Evolutionary conservation across 1,284 basidiomycete species (phyloP).

Genomic region (Leucoagaricus sp.): DNA sequence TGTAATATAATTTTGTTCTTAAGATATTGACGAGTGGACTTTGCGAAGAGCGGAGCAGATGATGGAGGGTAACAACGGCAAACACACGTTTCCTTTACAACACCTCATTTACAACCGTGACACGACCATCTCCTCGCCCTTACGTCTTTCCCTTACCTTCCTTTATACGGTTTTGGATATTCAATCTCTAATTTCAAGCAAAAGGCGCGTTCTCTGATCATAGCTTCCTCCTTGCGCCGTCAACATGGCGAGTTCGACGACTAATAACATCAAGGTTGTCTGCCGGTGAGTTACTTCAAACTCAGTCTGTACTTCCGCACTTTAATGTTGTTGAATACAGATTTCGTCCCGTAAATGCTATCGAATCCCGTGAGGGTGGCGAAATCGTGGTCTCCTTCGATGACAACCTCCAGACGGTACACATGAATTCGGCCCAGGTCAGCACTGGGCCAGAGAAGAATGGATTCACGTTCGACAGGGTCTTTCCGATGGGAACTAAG

Average conservation of each 20-base stretch:
- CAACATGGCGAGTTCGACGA: constrained; percentile 69
- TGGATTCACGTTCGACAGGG: constrained; percentile 97
- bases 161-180: constrained; percentile 10
- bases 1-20: constrained; percentile 5
- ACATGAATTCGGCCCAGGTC: constrained; percentile 70
- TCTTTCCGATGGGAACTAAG: constrained; percentile 91
- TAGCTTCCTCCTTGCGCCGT: constrained; percentile 21
- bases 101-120: constrained; percentile 12
- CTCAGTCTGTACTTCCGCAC: constrained; percentile 11
- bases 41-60: not conserved
- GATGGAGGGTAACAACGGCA: constrained; percentile 15
- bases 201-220: constrained; percentile 13
- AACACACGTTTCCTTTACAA: constrained; percentile 12
- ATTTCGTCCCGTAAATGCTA: constrained; percentile 93
- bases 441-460: constrained; percentile 80
- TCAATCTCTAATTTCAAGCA: constrained; percentile 6
- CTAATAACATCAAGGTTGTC: constrained; percentile 84
- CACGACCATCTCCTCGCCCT: not conserved
- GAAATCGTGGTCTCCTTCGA: constrained; percentile 92
- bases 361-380: constrained; percentile 88
- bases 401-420: constrained; percentile 82
- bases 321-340: constrained; percentile 41
- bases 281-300: constrained; percentile 72
- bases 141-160: constrained; percentile 14
- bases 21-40: not conserved